Conservation (phyloP, 2,329 filamentous ascomycete species). For the Fusarium heterosporum region DNA sequence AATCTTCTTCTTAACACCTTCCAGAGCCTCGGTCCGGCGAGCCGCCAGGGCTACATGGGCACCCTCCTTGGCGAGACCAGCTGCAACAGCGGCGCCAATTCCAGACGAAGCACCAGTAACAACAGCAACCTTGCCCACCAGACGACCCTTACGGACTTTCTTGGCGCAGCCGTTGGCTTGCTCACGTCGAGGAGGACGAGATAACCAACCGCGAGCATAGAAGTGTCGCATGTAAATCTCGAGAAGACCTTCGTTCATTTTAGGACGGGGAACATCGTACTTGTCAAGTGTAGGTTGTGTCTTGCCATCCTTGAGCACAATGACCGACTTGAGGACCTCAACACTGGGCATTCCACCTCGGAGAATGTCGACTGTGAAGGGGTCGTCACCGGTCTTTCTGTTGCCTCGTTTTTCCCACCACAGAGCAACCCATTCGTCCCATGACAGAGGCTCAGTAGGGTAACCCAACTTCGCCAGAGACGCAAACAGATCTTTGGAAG, state of each 20-base stretch:
- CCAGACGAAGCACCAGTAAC: slow-evolving; percentile 85
- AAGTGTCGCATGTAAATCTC: slow-evolving; percentile 85
- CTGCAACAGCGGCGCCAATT: slow-evolving; percentile 80
- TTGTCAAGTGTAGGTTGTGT: slow-evolving; percentile 69
- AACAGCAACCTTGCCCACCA: slow-evolving; percentile 77
- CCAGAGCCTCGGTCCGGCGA: slow-evolving; percentile 75
- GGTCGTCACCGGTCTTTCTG: slow-evolving; percentile 73
- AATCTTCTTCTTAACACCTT: slow-evolving; percentile 72
- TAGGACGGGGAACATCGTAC: slow-evolving; percentile 70
- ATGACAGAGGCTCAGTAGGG: slow-evolving; percentile 72
- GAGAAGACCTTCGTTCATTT: slow-evolving; percentile 76
- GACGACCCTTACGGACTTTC: slow-evolving; percentile 61
- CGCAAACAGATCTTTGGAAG: slow-evolving; percentile 74
- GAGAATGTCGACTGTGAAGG: slow-evolving; percentile 82
- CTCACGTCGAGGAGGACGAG: slow-evolving; percentile 67
- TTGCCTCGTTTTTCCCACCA: slow-evolving; percentile 78
- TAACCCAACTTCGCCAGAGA: slow-evolving; percentile 76
- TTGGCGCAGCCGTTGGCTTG: slow-evolving; percentile 45
- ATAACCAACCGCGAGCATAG: slow-evolving; percentile 82
- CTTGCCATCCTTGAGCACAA: slow-evolving; percentile 77
- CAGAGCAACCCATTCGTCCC: slow-evolving; percentile 78
- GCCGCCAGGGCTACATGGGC: slow-evolving; percentile 79
- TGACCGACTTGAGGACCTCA: slow-evolving; percentile 76
- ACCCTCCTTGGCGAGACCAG: slow-evolving; percentile 75
- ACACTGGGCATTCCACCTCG: slow-evolving; percentile 83